These are phyloP conservation scores for Mucor racemosus DNA, from an alignment of 371 early-diverging fungal species.

Conservation along the genomic window DNA sequence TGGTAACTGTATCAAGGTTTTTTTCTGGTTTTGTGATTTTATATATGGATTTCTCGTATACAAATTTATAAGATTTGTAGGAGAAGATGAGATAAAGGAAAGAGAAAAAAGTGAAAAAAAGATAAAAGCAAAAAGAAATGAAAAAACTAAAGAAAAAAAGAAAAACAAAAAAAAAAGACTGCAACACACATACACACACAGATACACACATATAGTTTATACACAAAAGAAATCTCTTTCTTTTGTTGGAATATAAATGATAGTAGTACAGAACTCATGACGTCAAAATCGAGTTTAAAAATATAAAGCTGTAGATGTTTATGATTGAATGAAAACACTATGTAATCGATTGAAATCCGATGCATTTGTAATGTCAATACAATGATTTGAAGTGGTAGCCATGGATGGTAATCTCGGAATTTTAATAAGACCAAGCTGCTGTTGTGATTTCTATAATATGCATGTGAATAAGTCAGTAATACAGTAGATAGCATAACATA, in stretches of 20 bases:
- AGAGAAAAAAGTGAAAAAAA: conserved; percentile 5
- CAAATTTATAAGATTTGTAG: background rate
- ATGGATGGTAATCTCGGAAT: conserved; percentile 15
- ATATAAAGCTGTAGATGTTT: background rate
- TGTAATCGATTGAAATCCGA: conserved; percentile 46
- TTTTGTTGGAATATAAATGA: background rate
- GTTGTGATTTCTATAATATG: background rate
- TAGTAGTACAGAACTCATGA: conserved; percentile 17
- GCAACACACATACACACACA: conserved; percentile 3
- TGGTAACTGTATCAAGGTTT: background rate
- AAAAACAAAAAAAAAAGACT: background rate
- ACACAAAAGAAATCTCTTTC: background rate
- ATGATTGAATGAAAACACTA: conserved; percentile 40
- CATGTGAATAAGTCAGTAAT: conserved; percentile 2
- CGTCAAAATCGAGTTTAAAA: conserved; percentile 23
- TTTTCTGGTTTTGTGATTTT: background rate
- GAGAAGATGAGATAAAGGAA: background rate
- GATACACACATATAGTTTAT: background rate
- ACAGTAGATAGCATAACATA: background rate
- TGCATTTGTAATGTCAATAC: conserved; percentile 36
- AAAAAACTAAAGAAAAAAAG: conserved; percentile 11
- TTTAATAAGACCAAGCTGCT: conserved; percentile 22
- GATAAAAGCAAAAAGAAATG: conserved; percentile 8
- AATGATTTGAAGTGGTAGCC: conserved; percentile 15
- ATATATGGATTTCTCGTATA: background rate